phyloP scores from a whole-genome alignment of 805 yeast genomes.

The Yarrowia yakushimensis region DNA sequence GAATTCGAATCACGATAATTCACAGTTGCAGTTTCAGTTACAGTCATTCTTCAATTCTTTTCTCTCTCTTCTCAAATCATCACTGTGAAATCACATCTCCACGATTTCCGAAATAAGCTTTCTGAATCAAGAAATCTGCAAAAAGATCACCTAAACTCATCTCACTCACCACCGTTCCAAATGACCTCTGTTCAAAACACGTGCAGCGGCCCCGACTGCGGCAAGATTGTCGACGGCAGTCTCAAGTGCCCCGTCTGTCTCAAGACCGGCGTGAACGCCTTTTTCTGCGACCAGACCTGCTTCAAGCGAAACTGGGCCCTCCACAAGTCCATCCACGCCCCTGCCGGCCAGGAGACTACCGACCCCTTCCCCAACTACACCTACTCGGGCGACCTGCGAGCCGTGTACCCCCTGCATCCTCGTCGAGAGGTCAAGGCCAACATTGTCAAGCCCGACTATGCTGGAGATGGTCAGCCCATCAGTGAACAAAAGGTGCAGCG shows the following conservation, averaged over 20 bases:
- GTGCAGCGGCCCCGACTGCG: slow-evolving; percentile 83
- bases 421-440: slow-evolving; percentile 67
- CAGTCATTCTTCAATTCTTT: no score
- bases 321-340: slow-evolving; percentile 74
- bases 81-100: no score
- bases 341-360: slow-evolving; percentile 49
- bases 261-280: slow-evolving; percentile 57
- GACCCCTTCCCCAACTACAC: slow-evolving; percentile 82
- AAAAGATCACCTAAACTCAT: no score
- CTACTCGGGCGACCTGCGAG: slow-evolving; percentile 71
- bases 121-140: no score
- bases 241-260: slow-evolving; percentile 91
- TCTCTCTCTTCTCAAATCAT: no score
- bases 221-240: slow-evolving; percentile 65
- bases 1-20: no score
- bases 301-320: slow-evolving; percentile 54
- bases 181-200: slow-evolving; percentile 28
- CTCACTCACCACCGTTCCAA: no score
- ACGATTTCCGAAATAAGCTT: background rate
- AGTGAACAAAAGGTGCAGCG: slow-evolving; percentile 73
- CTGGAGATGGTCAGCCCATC: slow-evolving; percentile 71
- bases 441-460: slow-evolving; percentile 79
- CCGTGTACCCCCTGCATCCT: slow-evolving; percentile 77
- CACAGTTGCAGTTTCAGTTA: no score
- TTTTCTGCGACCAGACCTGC: slow-evolving; percentile 81